These are phyloP conservation scores for Pichia sp. DNA, from an alignment of 1,139 yeast species.

Conservation along the genomic window DNA sequence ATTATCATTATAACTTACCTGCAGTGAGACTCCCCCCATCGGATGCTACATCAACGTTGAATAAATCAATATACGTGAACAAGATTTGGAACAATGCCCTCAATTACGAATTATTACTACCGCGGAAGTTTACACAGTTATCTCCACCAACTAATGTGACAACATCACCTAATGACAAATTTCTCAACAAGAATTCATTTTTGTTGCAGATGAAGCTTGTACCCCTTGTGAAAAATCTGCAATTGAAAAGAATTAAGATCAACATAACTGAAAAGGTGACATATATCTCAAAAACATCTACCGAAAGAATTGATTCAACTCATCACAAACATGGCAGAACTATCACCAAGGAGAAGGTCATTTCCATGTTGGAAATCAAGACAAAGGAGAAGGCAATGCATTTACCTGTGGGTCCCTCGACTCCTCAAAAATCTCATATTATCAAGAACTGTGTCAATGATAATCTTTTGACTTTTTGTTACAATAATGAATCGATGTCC, in stretches of 20 bases:
- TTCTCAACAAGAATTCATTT: conserved; percentile 26
- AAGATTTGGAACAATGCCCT: conserved; percentile 77
- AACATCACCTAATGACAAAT: conserved; percentile 29
- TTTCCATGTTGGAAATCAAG: conserved; percentile 57
- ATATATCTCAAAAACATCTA: conserved; percentile 44
- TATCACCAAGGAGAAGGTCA: conserved; percentile 42
- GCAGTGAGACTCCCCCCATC: conserved; percentile 76
- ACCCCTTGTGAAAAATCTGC: conserved; percentile 63
- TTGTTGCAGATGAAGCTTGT: conserved; percentile 60
- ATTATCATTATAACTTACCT: conserved; percentile 37
- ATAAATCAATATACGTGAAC: conserved; percentile 77
- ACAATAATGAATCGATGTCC: conserved; percentile 28
- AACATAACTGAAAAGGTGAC: conserved; percentile 68
- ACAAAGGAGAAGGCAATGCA: conserved; percentile 31
- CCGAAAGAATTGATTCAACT: conserved; percentile 26
- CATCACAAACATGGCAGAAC: conserved; percentile 42
- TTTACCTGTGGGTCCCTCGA: conserved; percentile 22
- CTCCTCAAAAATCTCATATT: conserved; percentile 52
- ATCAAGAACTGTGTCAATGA: conserved; percentile 53
- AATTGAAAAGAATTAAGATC: conserved; percentile 63
- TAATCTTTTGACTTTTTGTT: conserved; percentile 53
- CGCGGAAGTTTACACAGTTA: conserved; percentile 65
- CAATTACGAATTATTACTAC: conserved; percentile 71
- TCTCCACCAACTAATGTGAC: conserved; percentile 36
- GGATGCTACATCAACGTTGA: conserved; percentile 63